Evolutionary conservation across 352 stramenopile species (phyloP).

Genomic region (Saprolegnia parasitica): DNA sequence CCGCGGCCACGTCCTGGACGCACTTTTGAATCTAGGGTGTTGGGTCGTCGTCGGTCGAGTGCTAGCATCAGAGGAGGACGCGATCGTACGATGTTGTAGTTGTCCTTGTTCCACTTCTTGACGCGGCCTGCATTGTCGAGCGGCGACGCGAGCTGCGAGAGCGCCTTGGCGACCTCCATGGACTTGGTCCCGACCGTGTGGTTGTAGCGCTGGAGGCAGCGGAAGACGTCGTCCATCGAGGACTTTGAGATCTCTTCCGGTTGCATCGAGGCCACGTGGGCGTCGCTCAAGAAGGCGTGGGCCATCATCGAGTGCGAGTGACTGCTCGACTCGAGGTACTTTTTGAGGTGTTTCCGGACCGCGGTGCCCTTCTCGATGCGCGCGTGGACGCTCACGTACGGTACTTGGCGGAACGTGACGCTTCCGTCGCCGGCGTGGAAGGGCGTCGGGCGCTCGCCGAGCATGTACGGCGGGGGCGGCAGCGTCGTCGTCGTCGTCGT

Average conservation of each 20-base stretch:
- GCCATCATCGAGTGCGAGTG: slow-evolving; percentile 73
- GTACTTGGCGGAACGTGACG: slow-evolving; percentile 38
- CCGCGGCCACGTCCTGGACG: slow-evolving; percentile 59
- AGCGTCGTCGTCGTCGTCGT: slow-evolving; percentile 31
- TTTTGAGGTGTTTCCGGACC: slow-evolving; percentile 75
- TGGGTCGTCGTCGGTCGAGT: background rate
- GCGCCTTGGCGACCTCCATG: slow-evolving; percentile 66
- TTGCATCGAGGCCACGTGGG: slow-evolving; percentile 65
- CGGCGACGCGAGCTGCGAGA: slow-evolving; percentile 68
- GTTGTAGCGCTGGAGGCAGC: slow-evolving; percentile 75
- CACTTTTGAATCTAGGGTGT: slow-evolving; percentile 39
- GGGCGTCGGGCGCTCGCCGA: slow-evolving; percentile 64
- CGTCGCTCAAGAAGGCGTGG: slow-evolving; percentile 74
- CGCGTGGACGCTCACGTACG: slow-evolving; percentile 71
- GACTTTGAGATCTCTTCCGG: slow-evolving; percentile 76
- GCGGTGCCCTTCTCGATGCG: slow-evolving; percentile 76
- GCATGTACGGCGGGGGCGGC: slow-evolving; percentile 67
- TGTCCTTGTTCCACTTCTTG: slow-evolving; percentile 66
- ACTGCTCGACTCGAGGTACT: slow-evolving; percentile 76
- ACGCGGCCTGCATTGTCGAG: slow-evolving; percentile 71
- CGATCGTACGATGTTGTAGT: slow-evolving; percentile 61
- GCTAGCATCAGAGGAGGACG: background rate
- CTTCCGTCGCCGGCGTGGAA: slow-evolving; percentile 40
- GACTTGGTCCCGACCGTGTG: slow-evolving; percentile 70
- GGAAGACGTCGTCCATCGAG: slow-evolving; percentile 74